phyloP scores from a whole-genome alignment of 2,329 filamentous ascomycete species.

The Colletotrichum sp. region DNA sequence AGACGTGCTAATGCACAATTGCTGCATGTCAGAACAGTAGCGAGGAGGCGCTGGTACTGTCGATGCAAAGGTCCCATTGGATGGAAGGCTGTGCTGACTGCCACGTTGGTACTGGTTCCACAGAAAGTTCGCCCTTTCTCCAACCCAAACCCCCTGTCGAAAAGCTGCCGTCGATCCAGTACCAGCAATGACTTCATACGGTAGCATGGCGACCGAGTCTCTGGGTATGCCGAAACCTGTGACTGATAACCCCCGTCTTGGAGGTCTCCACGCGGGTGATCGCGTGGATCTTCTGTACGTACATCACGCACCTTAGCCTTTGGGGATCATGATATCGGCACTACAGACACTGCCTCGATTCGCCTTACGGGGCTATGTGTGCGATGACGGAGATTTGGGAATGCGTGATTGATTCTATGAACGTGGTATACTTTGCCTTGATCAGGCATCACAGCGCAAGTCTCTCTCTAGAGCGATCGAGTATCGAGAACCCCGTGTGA shows the following conservation, averaged over 20 bases:
- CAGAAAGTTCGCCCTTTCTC: neutral
- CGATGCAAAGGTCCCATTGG: slow-evolving; percentile 2
- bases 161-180: neutral
- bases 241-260: neutral
- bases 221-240: neutral
- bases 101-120: neutral
- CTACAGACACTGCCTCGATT: neutral
- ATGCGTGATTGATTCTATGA: neutral
- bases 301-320: neutral
- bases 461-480: neutral
- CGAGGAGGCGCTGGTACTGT: neutral
- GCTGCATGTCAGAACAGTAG: slow-evolving; percentile 15
- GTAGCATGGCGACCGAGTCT: slow-evolving; percentile 1
- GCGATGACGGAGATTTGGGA: neutral
- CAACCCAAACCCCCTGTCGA: neutral
- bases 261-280: slow-evolving; percentile 4
- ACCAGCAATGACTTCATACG: slow-evolving; percentile 1
- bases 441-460: neutral
- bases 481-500: neutral
- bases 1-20: neutral
- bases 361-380: neutral
- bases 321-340: neutral
- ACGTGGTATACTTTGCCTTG: neutral
- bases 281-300: neutral
- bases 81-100: slow-evolving; percentile 19